A percentile compares a stretch with the other conserved stretches of the same genome.
Evolutionary conservation across 2,329 filamentous ascomycete species (phyloP).

Genomic region (Pseudocercospora vitis): DNA sequence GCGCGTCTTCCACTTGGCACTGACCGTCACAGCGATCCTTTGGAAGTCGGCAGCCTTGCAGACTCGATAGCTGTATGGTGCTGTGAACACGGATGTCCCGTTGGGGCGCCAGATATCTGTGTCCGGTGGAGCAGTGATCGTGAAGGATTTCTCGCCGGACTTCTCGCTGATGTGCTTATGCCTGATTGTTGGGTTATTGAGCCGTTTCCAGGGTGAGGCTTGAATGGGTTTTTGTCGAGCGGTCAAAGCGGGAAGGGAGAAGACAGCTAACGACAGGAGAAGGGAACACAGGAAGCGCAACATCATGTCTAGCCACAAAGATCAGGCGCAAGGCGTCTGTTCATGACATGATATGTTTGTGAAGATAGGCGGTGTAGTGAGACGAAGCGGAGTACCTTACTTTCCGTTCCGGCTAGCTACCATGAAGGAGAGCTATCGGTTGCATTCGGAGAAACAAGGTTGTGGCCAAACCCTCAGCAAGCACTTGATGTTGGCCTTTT

Average conservation of each 20-base stretch:
- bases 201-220: conserved; percentile 14
- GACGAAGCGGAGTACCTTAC: neutral
- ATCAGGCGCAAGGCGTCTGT: neutral
- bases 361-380: neutral
- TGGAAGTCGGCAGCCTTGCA: conserved; percentile 16
- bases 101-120: conserved; percentile 25
- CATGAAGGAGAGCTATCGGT: too few relatives aligned
- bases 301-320: neutral
- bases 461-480: too few relatives aligned
- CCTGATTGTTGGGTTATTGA: conserved; percentile 19
- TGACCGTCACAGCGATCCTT: conserved; percentile 18
- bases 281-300: neutral
- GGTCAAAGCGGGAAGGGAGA: neutral
- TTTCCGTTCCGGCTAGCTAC: too few relatives aligned
- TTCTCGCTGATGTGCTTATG: too few relatives aligned
- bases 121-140: conserved; percentile 19
- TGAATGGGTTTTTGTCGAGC: neutral
- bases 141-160: conserved; percentile 18
- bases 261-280: neutral
- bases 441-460: too few relatives aligned
- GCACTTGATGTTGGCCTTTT: too few relatives aligned
- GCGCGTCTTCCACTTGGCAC: conserved; percentile 19
- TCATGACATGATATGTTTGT: neutral
- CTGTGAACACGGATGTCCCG: conserved; percentile 19
- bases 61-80: conserved; percentile 22